Base-by-base conservation (phyloP, 2,329 filamentous ascomycete genomes). In the Elsinoe fawcettii region DNA sequence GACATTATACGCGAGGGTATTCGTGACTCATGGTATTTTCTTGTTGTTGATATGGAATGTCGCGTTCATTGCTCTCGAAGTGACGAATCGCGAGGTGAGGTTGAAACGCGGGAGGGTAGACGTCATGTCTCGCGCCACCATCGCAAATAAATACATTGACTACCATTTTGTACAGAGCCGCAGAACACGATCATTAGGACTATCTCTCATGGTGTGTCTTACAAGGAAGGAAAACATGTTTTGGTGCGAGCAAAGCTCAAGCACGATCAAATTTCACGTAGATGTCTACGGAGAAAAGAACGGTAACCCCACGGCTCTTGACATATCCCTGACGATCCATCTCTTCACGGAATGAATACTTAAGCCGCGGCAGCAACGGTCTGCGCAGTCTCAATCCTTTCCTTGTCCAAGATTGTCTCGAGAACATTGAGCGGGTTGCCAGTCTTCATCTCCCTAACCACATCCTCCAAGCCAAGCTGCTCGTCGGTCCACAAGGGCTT, bases 401-500 rank as follows among this genome's bases (percentile, higher is more conserved):
- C 75, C 56, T 70, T 71, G 66, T 77, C 75, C 6, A 79, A 68
- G 32, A 78, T 65, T 32, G 69, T 70, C 66, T 78, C 75, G 22
- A 83, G 70, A 12, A 79, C 73, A 25, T 69, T 72, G 23, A 70
- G 66, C 16, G 70, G 67, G 56, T 72, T 68, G 9, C 73, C 74
- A 34, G 71, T 66, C 67, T 75, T 71, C 67, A 89, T 80, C 69
- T 86, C 81, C 67, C 80, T 76, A 53, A 83, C 76, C 12, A 82
- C 76, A 66, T 88, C 78, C 59, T 83, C 80, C 49, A 96, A 80
- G 39, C 86, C 88, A 57, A 99, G 82, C 78, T 99, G 93, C 66
- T 81, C 78, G 66, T 96, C 85, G 1, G 88, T 93, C 93, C 93
- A 99, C 39, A 99, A 84, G n/a, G 91, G 86, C 68, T 82, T 74